Evolutionary conservation across 2,329 filamentous ascomycete species (phyloP).

Genomic region (Aaosphaeria arxii): DNA sequence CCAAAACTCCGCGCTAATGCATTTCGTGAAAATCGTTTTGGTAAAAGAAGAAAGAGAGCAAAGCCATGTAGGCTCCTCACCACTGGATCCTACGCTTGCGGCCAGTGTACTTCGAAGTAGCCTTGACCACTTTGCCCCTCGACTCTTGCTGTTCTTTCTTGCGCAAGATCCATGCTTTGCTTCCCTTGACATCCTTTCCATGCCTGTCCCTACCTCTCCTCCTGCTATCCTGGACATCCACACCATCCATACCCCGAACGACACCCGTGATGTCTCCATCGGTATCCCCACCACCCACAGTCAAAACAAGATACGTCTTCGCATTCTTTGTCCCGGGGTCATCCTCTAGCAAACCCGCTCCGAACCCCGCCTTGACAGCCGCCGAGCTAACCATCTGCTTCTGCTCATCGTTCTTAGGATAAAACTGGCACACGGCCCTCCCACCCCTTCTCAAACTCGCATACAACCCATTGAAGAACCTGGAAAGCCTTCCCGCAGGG

Average conservation of each 20-base stretch:
- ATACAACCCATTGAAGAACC: conserved; percentile 94
- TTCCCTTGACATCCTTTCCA: conserved; percentile 70
- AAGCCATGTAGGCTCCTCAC: conserved; percentile 23
- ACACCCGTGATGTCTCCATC: conserved; percentile 80
- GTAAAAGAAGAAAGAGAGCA: background rate
- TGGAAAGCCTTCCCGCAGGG: conserved; percentile 70
- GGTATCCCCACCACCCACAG: conserved; percentile 70
- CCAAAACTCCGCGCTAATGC: conserved; percentile 36
- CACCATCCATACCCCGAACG: conserved; percentile 82
- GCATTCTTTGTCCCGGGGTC: conserved; percentile 94
- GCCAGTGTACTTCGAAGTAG: conserved; percentile 89
- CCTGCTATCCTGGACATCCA: conserved; percentile 65
- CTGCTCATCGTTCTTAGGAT: conserved; percentile 92
- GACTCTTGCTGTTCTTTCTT: conserved; percentile 92
- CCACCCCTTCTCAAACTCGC: conserved; percentile 79
- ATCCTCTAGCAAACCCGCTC: conserved; percentile 90
- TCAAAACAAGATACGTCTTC: conserved; percentile 94
- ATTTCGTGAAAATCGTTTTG: conserved; percentile 17
- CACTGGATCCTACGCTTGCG: conserved; percentile 65
- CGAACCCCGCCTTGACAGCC: conserved; percentile 90
- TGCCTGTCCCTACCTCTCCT: conserved; percentile 51
- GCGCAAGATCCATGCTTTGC: conserved; percentile 77
- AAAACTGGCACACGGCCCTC: conserved; percentile 93
- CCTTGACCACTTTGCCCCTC: conserved; percentile 93
- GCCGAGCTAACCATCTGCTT: conserved; percentile 88